phyloP scores from a whole-genome alignment of 2,329 filamentous ascomycete species.

The Rhinocladiella similis region DNA sequence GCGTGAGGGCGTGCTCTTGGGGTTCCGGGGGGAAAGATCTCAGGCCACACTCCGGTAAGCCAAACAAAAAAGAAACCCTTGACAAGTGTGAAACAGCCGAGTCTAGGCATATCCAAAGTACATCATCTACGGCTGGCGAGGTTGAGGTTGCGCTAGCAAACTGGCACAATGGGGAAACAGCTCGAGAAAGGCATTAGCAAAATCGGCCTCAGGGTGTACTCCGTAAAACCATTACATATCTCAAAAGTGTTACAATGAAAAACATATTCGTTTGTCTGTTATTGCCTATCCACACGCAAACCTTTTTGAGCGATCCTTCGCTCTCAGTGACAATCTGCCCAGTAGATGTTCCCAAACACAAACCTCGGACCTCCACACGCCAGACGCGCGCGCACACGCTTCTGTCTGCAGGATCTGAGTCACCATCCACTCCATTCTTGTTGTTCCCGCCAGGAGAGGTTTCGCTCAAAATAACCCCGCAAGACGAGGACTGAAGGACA shows the following conservation, averaged over 20 bases:
- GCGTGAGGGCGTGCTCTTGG: no score
- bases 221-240: no score
- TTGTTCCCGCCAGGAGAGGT: slow-evolving; percentile 10
- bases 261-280: slow-evolving; percentile 27
- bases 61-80: no score
- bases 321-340: slow-evolving; percentile 25
- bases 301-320: slow-evolving; percentile 20
- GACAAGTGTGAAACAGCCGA: no score
- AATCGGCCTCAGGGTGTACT: no score
- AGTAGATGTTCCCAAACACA: slow-evolving; percentile 27
- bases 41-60: no score
- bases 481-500: slow-evolving; percentile 16
- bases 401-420: slow-evolving; percentile 10
- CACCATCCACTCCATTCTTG: slow-evolving; percentile 13
- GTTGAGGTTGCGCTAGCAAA: no score
- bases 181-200: no score
- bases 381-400: slow-evolving; percentile 17
- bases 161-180: no score
- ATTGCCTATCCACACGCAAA: slow-evolving; percentile 29
- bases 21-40: no score
- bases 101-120: no score
- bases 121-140: no score
- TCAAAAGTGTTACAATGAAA: slow-evolving; percentile 9
- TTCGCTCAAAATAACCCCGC: slow-evolving; percentile 16
- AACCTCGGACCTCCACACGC: slow-evolving; percentile 13